Conservation (phyloP, 306 rosid species). For the Cucurbita pepo region DNA sequence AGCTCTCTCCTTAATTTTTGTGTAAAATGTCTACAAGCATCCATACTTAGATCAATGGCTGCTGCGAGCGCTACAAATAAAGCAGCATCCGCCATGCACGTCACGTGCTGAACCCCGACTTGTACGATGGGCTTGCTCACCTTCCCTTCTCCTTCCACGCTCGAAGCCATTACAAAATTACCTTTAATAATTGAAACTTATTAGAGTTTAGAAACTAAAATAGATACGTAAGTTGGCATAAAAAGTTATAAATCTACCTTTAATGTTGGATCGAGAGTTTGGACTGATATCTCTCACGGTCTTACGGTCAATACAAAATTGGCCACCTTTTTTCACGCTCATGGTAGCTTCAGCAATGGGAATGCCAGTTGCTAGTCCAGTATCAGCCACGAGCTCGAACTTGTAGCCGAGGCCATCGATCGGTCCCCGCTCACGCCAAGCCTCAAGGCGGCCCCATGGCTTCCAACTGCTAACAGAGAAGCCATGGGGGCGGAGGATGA, state of each 20-base stretch:
- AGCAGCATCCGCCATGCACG: slow-evolving; percentile 94
- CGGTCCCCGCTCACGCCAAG: slow-evolving; percentile 81
- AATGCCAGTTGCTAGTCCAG: slow-evolving; percentile 32
- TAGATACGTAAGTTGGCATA: not conserved
- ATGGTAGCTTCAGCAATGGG: slow-evolving; percentile 71
- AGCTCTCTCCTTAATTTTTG: slow-evolving; percentile 80
- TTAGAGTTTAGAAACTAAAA: not conserved
- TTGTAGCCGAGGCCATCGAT: slow-evolving; percentile 72
- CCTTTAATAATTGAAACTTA: slow-evolving; percentile 17
- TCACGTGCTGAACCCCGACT: slow-evolving; percentile 76
- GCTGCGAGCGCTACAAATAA: slow-evolving; percentile 73
- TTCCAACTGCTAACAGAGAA: slow-evolving; percentile 65
- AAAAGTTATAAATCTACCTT: not conserved
- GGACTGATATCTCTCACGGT: not conserved
- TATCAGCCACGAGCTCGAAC: slow-evolving; percentile 57
- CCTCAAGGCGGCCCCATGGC: slow-evolving; percentile 91
- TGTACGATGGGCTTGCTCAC: slow-evolving; percentile 67
- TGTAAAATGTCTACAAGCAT: slow-evolving; percentile 73
- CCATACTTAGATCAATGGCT: slow-evolving; percentile 95
- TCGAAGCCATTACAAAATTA: slow-evolving; percentile 63
- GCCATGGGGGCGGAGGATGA: slow-evolving; percentile 72
- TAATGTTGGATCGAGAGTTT: not conserved
- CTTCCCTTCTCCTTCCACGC: slow-evolving; percentile 76
- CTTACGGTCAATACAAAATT: slow-evolving; percentile 52
- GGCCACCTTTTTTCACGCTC: slow-evolving; percentile 59